Evolutionary conservation across 208 protist genomes (phyloP), one percentile per base, ranked within the genome.

Genomic region (Trypanosoma congolense): DNA sequence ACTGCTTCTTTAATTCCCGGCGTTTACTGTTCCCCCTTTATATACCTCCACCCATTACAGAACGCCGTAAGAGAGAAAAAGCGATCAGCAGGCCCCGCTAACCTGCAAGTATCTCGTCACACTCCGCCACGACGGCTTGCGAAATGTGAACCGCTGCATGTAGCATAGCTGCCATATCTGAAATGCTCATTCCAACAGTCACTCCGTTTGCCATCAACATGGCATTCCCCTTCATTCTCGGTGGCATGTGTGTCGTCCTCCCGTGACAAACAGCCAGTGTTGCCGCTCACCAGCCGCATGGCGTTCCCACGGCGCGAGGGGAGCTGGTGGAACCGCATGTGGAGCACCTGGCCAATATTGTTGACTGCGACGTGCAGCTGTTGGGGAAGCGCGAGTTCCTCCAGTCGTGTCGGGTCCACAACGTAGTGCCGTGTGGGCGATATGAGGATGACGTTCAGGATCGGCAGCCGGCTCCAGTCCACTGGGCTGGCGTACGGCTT

Each of bases 311-410:
- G 69, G 18, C 86, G 86, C 14, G 81, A 88, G 0, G 86, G 86
- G 26, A 75, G 58, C 69, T 89, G 80, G 51, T 79, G 77, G 25
- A 80, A 85, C 5, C 64, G 70, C 42, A 73, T 59, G 67, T 81
- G 80, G 38, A 59, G 62, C 36, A 93, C 56, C 45, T 82, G 70
- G 4, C 82, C 81, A 18, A 54, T 47, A 3, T 47, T 58, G 19
- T 75, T 79, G 2, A 73, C 80, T 0, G 82, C 82, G 3, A 93
- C 70, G 47, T 80, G 75, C 28, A 86, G 51, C 65, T 86, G 82
- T 61, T 89, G 86, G 44, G 86, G 86, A 28, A 93, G 47, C 42
- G 86, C 86, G 22, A 82, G 64, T 44, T 90, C 86, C 81, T 93
- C 86, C 12, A 65, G 53, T 52, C 57, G 57, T 4, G 72, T 80